Evolutionary conservation across 106 monocot genomes (phyloP), one percentile per base, ranked within the genome.

Genomic region (Dactylorhiza incarnata): DNA sequence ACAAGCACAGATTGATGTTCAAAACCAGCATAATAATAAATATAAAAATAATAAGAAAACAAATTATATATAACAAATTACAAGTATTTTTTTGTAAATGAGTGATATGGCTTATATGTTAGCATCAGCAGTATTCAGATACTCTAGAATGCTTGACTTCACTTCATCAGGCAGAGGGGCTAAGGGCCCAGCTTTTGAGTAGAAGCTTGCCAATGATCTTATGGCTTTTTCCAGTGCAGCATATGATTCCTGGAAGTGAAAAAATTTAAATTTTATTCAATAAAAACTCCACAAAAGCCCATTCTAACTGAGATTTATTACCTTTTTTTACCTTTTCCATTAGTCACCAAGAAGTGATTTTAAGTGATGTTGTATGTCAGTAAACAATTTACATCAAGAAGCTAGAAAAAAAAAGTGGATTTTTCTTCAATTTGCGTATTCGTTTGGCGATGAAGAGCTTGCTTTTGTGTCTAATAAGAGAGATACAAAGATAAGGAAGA

Each of bases 181-280:
- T 69, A 86, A 96, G n/a, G 96, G 96, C 0, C 96, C 96, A 68
- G 93, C 89, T 83, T 91, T 97, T 12, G 93, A 87, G 48, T 97
- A 93, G 83, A 97, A 97, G 68, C 58, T 77, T 0, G 93, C 96
- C 77, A 97, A 70, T 17, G 89, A 89, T 76, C 96, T 82, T 62
- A 97, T 97, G 45, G 90, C 96, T 71, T 80, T 97, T 87, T 93
- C 96, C 25, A 97, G 55, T 2, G 90, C 90, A 68, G 74, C 81
- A 80, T 97, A 97, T 45, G 96, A 93, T 75, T 97, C 91, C 96
- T 96, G 79, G 9, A 76, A 81, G 29, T 0, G 8, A 24, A 11
- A 7, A 68, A 10, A 68, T 3, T 6, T 0, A 68, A 68, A 37
- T 43, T 29, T 29, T 29, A 29, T 1, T 29, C 29, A 29, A 29